Base-by-base conservation (phyloP, 768 basidiomycete genomes). In the Suillus decipiens region DNA sequence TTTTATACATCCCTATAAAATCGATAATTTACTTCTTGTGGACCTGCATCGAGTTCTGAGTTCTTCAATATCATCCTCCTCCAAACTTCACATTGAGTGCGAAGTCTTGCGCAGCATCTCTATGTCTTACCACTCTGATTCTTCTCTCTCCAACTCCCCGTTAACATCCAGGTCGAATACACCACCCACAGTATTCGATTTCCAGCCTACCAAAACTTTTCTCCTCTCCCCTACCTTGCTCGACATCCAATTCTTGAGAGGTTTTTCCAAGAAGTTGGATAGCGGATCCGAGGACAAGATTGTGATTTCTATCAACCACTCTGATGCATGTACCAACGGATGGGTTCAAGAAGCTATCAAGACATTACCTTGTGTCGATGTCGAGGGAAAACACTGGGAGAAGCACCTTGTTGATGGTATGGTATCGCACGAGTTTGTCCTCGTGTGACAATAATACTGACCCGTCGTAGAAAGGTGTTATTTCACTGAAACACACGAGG, bases 231-330 rank as follows among this genome's bases (percentile, higher is more conserved):
- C 68, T 1, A 36, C 39, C 24, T 64, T 70, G 3, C 43, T 73
- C 42, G 56, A 65, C 1, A 10, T 11, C 17, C n/a, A 10, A 17
- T 62, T 60, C 11, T 63, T 76, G 50, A 60, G 56, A 31, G 22
- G 56, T 1, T 72, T 75, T 14, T 53, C 64, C 1, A 64, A 65
- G 8, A 69, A 62, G 45, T 67, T 76, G 33, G 69, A 70, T 12
- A 75, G 66, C 37, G 73, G 75, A n/a, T 67, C 68, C 43, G 73
- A 64, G 3, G 72, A 74, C 56, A 71, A 64, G 47, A 60, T 76
- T 14, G 36, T 75, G 10, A 60, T 76, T 42, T 64, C 42, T 1
- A 63, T 76, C 22, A 63, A 67, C 0, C 74, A 75, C 9, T 24
- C 59, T 5, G n/a, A 41, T 34, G 3, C 28, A 41, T 24, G 24